phyloP scores from a whole-genome alignment of 805 yeast genomes.

The Candida vartiovaarae region DNA sequence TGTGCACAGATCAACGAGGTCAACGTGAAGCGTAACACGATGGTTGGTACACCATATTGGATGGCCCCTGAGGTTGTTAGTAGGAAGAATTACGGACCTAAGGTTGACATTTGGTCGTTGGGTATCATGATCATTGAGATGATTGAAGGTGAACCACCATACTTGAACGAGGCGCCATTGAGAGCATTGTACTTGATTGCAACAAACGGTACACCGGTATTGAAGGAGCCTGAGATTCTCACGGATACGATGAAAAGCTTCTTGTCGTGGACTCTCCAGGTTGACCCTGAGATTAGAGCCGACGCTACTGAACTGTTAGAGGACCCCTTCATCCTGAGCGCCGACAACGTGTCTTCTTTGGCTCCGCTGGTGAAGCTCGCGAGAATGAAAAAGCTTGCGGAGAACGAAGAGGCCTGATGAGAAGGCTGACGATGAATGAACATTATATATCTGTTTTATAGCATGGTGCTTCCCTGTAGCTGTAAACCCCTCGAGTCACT shows the following conservation, averaged over 20 bases:
- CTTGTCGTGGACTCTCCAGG: constrained; percentile 81
- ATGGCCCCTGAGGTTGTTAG: constrained; percentile 99
- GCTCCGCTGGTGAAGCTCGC: constrained; percentile 74
- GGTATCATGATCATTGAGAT: constrained; percentile 98
- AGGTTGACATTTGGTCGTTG: constrained; percentile 95
- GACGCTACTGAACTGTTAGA: constrained; percentile 78
- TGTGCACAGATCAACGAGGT: constrained; percentile 88
- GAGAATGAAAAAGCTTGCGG: constrained; percentile 51
- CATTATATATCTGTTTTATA: not conserved
- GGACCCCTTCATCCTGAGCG: constrained; percentile 62
- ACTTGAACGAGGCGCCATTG: constrained; percentile 90
- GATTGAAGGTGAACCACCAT: constrained; percentile 99
- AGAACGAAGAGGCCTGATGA: constrained; percentile 52
- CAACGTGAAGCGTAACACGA: constrained; percentile 85
- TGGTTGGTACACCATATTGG: constrained; percentile 99
- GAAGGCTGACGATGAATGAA: constrained; percentile 26
- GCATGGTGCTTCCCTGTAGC: not conserved
- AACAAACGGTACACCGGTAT: constrained; percentile 91
- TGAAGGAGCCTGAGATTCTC: constrained; percentile 81
- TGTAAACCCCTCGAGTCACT: too few species aligned
- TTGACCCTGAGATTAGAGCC: constrained; percentile 88
- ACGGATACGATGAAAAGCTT: constrained; percentile 61
- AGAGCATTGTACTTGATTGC: constrained; percentile 92
- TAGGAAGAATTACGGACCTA: constrained; percentile 91
- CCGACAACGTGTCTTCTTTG: constrained; percentile 54